Evolutionary conservation across 2,329 filamentous ascomycete species (phyloP), one percentile per base, ranked within the genome.

Genomic region (Colletotrichum theobromicola): DNA sequence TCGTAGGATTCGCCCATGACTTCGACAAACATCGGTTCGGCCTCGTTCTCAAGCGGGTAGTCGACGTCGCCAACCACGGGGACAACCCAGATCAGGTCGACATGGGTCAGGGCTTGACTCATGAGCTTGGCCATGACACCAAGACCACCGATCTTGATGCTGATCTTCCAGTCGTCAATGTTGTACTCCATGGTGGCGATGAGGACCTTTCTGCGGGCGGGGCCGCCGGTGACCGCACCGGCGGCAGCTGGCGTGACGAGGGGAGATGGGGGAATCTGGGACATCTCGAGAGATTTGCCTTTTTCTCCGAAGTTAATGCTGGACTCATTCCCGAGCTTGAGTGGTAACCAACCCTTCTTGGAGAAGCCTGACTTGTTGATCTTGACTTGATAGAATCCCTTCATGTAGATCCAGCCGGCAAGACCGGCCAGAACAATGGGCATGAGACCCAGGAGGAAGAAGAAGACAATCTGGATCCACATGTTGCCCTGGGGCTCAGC

Each of bases 141-240:
- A 6, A 94, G 85, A 75, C 92, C 92, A 74, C 92, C 92, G 61
- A 94, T 94, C 83, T 94, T 94, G 83, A 94, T 91, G 82, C 93
- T 93, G 83, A 94, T 92, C 5, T 83, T 87, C 90, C 92, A 93
- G 79, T 94, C 92, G 70, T 92, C 90, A 75, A 94, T 93, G 75
- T 93, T 91, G 82, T 94, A 94, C 81, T 94, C 92, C 90, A 94
- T 93, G 8, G 92, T 93, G 15, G 91, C 92, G 67, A 94, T 92
- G 26, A 94, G 86, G 3, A 93, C 89, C 35, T 88, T 93, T n/a
- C 90, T 85, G 58, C 85, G 79, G 24, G 85, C 81, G 18, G 70
- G 72, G 57, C 75, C 77, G 37, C 71, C 75, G 18, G 76, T 71
- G 3, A 73, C 75, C 15, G 80, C 61, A 2, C 57, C 77, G 37